Percentiles rank a stretch among this genome's conserved stretches.
These are phyloP conservation scores for Fusarium tuaranense DNA, from an alignment of 2,329 filamentous ascomycete genomes.

Conservation along the genomic window DNA sequence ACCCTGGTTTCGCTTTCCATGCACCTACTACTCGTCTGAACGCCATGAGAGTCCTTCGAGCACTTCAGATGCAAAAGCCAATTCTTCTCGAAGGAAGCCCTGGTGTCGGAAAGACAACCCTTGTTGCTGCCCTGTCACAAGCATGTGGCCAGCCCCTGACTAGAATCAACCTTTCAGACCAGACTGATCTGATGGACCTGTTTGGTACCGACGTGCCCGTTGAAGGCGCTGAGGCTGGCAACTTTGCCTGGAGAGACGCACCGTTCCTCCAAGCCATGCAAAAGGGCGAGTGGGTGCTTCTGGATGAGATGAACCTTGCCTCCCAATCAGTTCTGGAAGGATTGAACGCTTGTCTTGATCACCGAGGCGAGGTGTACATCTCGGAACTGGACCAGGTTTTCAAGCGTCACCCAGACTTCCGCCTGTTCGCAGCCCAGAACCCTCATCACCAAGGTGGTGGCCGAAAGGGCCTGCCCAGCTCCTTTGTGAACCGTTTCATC, in stretches of 20 bases:
- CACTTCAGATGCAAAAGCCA: constrained; percentile 88
- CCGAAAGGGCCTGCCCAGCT: constrained; percentile 91
- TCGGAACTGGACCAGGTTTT: constrained; percentile 96
- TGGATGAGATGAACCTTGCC: constrained; percentile 99
- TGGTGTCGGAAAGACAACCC: constrained; percentile 97
- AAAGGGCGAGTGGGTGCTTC: constrained; percentile 92
- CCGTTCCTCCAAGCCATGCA: constrained; percentile 98
- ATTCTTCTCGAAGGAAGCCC: constrained; percentile 96
- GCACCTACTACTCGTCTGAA: constrained; percentile 92
- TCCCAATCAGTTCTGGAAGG: constrained; percentile 97
- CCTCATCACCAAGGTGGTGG: constrained; percentile 97
- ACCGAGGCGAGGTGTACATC: constrained; percentile 94
- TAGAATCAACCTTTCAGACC: constrained; percentile 96
- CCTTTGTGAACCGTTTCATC: constrained; percentile 98
- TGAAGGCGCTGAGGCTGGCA: constrained; percentile 89
- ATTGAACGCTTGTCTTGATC: constrained; percentile 95
- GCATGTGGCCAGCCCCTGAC: constrained; percentile 86
- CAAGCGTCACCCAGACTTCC: constrained; percentile 87
- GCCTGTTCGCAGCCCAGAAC: constrained; percentile 97
- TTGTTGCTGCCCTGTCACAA: constrained; percentile 86
- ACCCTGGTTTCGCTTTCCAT: constrained; percentile 72
- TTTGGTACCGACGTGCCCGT: constrained; percentile 97
- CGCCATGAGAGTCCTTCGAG: constrained; percentile 89
- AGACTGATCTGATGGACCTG: constrained; percentile 96
- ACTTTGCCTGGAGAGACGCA: constrained; percentile 95